A percentile compares a stretch with the other conserved stretches of the same genome.
phyloP scores from a whole-genome alignment of 108 stramenopile species.

The Skeletonema grethae region DNA sequence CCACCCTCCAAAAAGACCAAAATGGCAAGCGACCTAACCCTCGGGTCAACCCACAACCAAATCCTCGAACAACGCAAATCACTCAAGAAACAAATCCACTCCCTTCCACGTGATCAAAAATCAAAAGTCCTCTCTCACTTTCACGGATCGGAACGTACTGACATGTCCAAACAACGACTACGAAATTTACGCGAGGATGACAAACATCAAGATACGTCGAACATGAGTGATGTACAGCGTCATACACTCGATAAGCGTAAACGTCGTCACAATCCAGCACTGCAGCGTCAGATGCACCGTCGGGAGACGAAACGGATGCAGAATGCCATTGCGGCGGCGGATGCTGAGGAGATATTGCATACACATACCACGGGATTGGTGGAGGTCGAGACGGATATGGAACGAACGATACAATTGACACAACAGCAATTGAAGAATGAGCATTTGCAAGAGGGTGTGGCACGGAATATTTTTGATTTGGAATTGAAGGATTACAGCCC shows the following conservation, averaged over 20 bases:
- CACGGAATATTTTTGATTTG: constrained; percentile 80
- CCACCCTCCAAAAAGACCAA: constrained; percentile 5
- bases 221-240: constrained; percentile 4
- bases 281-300: constrained; percentile 27
- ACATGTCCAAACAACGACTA: constrained; percentile 22
- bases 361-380: constrained; percentile 69
- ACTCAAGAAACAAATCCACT: constrained; percentile 10
- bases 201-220: constrained; percentile 6
- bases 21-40: constrained; percentile 22
- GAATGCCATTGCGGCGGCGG: constrained; percentile 75
- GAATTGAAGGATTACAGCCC: constrained; percentile 59
- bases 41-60: constrained; percentile 18
- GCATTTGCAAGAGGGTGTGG: constrained; percentile 61
- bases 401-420: constrained; percentile 65
- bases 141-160: constrained; percentile 20
- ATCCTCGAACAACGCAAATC: constrained; percentile 15
- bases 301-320: constrained; percentile 61
- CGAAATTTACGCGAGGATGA: constrained; percentile 31
- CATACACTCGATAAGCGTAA: constrained; percentile 10
- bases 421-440: constrained; percentile 62
- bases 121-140: constrained; percentile 23
- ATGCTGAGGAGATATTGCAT: constrained; percentile 74
- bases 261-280: constrained; percentile 16
- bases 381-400: constrained; percentile 81
- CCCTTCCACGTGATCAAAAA: constrained; percentile 21